Percentiles rank a stretch among this genome's conserved stretches.
These are phyloP conservation scores for Trypanosoma cruzi DNA, from an alignment of 208 protist genomes.

Conservation along the genomic window DNA sequence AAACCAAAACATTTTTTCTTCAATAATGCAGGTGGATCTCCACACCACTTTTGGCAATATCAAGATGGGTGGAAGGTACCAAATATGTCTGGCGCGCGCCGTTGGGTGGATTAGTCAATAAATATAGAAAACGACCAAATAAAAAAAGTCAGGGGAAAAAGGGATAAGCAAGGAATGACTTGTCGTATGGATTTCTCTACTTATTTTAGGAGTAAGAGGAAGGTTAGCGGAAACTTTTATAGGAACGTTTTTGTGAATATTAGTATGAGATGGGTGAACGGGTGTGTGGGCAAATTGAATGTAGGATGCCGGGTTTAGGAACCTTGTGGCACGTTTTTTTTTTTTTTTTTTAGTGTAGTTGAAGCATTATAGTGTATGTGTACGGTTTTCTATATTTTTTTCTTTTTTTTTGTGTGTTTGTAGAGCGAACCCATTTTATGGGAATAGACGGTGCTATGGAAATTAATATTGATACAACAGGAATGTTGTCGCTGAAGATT, in stretches of 20 bases:
- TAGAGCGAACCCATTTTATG: background rate
- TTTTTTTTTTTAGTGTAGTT: background rate
- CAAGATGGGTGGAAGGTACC: conserved; percentile 91
- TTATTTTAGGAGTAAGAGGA: background rate
- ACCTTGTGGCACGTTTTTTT: background rate
- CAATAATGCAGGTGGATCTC: conserved; percentile 75
- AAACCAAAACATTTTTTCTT: conserved; percentile 88
- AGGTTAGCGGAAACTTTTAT: background rate
- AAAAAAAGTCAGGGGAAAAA: conserved; percentile 10
- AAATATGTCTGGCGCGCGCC: conserved; percentile 84
- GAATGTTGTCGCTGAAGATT: too few species aligned
- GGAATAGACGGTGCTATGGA: background rate
- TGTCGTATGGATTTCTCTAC: too few species aligned
- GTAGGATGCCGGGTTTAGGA: too few species aligned
- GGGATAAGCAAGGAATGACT: background rate
- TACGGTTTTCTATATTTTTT: background rate
- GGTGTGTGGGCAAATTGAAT: background rate
- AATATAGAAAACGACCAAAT: too few species aligned
- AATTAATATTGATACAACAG: too few species aligned
- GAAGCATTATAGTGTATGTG: background rate
- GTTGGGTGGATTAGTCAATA: conserved; percentile 73
- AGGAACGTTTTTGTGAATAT: background rate
- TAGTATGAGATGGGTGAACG: background rate
- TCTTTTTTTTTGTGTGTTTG: background rate
- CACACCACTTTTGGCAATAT: conserved; percentile 89